Evolutionary conservation across 805 yeast genomes (phyloP), one percentile per base, ranked within the genome.

Genomic region (Lipomyces sp.): DNA sequence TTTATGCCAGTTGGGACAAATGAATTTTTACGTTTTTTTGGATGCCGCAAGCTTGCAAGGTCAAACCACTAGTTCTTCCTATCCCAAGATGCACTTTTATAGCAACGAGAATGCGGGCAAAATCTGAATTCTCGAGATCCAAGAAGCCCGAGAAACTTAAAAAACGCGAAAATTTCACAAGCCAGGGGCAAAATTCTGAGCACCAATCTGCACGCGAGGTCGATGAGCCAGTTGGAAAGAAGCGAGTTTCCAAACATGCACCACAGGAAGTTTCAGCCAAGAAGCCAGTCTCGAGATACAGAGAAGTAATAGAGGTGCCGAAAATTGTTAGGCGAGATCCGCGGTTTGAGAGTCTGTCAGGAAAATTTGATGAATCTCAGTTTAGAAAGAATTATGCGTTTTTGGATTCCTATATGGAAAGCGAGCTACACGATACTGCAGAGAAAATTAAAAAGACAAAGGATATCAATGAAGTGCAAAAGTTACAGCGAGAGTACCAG

Each of bases 321-420:
- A 68, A 69, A 37, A 77, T 70, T 75, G 78, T 64, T 73, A 77
- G 60, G 73, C 83, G 85, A 59, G 99, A 95, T 79, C 88, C 96
- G 42, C 83, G 99, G 72, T 95, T 95, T 76, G 97, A 95, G 77
- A 84, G 94, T 2, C 92, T 97, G 0, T 86, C 86, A 69, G 98
- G 98, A 64, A 89, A 86, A 72, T 90, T 95, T 0, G 94, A 93
- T 75, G 78, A 85, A 65, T 79, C 81, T 39, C 81, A 83, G 65
- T 84, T 90, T 18, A 82, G 98, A 67, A 85, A 86, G 73, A 88
- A 94, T 74, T 95, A 95, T 79, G 84, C 86, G 55, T 95, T 95
- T 75, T 79, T 95, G 65, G 97, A 92, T 77, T 92, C 89, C 51
- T 95, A 95, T 76, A 84, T 98, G 76, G 82, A 87, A 70, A 77